Evolutionary conservation across 495 filamentous ascomycete species (phyloP).

Genomic region (Pyronema domesticum): DNA sequence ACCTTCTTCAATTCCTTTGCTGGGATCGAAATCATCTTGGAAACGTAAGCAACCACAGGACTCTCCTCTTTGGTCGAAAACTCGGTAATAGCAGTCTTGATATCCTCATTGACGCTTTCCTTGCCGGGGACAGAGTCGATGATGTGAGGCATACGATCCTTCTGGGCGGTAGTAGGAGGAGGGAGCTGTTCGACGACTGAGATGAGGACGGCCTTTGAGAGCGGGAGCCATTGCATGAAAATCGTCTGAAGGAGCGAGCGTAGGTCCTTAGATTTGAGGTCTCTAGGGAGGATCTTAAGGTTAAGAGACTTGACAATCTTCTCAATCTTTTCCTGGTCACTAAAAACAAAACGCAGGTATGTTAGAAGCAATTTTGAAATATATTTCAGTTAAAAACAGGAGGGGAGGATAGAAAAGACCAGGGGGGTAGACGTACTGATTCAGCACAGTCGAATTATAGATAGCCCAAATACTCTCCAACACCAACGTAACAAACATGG

Average conservation of each 20-base stretch:
- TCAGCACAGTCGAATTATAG: conserved; percentile 56
- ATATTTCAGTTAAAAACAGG: conserved; percentile 24
- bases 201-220: conserved; percentile 82
- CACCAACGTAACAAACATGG: conserved; percentile 95
- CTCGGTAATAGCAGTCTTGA: conserved; percentile 62
- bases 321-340: conserved; percentile 64
- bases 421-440: conserved; percentile 22
- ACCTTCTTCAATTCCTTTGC: conserved; percentile 76
- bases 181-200: conserved; percentile 87
- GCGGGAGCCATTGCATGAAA: conserved; percentile 76
- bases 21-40: conserved; percentile 92
- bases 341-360: conserved; percentile 23
- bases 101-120: conserved; percentile 41
- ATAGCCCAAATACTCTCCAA: conserved; percentile 95
- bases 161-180: conserved; percentile 68
- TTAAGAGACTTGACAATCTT: conserved; percentile 89
- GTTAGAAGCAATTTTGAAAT: too few relatives aligned
- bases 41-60: conserved; percentile 86
- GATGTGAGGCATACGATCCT: conserved; percentile 57
- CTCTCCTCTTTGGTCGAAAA: conserved; percentile 51
- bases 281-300: conserved; percentile 63
- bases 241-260: conserved; percentile 66
- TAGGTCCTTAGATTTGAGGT: conserved; percentile 71
- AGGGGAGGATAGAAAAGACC: neutral
- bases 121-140: conserved; percentile 67